These are phyloP conservation scores for Phytopythium helicoides DNA, from an alignment of 352 stramenopile genomes.

Conservation along the genomic window DNA sequence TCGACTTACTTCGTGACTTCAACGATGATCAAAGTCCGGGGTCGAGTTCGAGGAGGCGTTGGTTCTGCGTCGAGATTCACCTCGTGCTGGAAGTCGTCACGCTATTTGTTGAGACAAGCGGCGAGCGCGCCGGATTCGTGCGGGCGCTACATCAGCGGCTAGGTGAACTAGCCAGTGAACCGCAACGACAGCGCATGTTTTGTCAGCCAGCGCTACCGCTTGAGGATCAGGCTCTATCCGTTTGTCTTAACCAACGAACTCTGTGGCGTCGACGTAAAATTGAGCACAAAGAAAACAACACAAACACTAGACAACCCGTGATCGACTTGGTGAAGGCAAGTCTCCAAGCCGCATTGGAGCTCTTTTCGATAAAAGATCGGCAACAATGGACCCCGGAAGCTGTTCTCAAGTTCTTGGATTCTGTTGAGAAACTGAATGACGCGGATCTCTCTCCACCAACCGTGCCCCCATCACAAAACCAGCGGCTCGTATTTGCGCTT, in stretches of 20 bases:
- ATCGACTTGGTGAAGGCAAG: conserved; percentile 20
- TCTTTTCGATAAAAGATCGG: conserved; percentile 25
- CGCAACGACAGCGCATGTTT: conserved; percentile 5
- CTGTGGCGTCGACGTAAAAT: conserved; percentile 11
- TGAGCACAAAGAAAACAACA: background rate
- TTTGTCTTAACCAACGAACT: conserved; percentile 59
- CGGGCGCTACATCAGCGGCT: conserved; percentile 29
- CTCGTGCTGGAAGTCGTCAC: conserved; percentile 52
- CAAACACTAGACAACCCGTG: background rate
- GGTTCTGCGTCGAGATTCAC: conserved; percentile 61
- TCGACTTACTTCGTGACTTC: conserved; percentile 20
- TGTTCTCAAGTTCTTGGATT: conserved; percentile 45
- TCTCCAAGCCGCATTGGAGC: conserved; percentile 22
- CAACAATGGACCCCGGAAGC: conserved; percentile 14
- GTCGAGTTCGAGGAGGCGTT: conserved; percentile 17
- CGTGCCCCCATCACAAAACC: conserved; percentile 17
- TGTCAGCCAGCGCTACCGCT: conserved; percentile 18
- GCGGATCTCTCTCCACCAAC: conserved; percentile 26
- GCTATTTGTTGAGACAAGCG: conserved; percentile 48
- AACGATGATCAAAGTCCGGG: conserved; percentile 1
- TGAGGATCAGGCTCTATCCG: conserved; percentile 27
- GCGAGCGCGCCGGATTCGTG: conserved; percentile 23
- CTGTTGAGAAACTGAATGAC: conserved; percentile 44
- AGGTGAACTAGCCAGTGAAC: conserved; percentile 5
- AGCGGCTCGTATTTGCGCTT: conserved; percentile 72